Evolutionary conservation across 2,329 filamentous ascomycete genomes (phyloP).

Genomic region (Colletotrichum sp.): DNA sequence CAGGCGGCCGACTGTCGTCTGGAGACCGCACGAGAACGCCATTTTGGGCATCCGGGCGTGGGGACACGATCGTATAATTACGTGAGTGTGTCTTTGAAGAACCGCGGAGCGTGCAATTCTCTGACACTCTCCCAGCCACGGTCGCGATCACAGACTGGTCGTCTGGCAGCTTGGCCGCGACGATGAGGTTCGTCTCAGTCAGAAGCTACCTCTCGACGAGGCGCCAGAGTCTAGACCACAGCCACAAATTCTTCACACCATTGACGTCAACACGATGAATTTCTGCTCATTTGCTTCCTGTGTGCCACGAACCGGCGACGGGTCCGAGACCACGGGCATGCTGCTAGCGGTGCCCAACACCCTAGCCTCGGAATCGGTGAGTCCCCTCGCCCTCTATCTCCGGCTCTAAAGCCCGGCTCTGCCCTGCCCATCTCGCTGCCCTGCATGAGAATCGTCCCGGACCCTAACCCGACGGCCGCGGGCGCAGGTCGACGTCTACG

Average conservation of each 20-base stretch:
- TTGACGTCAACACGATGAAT: conserved; percentile 92
- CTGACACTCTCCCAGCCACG: conserved; percentile 66
- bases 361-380: conserved; percentile 71
- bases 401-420: conserved; percentile 4
- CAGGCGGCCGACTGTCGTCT: conserved; percentile 82
- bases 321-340: conserved; percentile 31
- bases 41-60: conserved; percentile 79
- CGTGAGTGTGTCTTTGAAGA: conserved; percentile 61
- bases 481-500: conserved; percentile 77
- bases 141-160: conserved; percentile 83
- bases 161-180: conserved; percentile 76
- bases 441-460: neutral
- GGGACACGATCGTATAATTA: conserved; percentile 77
- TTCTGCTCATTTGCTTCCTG: conserved; percentile 86
- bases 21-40: conserved; percentile 81
- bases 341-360: conserved; percentile 84
- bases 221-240: conserved; percentile 54
- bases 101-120: neutral
- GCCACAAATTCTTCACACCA: conserved; percentile 85
- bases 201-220: conserved; percentile 72
- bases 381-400: conserved; percentile 23
- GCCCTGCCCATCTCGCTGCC: neutral
- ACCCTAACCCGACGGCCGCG: conserved; percentile 6
- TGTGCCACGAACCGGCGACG: conserved; percentile 5
- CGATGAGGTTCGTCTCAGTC: conserved; percentile 71